Conservation (phyloP, 2,329 filamentous ascomycete species). For the Pseudogymnoascus sp. region DNA sequence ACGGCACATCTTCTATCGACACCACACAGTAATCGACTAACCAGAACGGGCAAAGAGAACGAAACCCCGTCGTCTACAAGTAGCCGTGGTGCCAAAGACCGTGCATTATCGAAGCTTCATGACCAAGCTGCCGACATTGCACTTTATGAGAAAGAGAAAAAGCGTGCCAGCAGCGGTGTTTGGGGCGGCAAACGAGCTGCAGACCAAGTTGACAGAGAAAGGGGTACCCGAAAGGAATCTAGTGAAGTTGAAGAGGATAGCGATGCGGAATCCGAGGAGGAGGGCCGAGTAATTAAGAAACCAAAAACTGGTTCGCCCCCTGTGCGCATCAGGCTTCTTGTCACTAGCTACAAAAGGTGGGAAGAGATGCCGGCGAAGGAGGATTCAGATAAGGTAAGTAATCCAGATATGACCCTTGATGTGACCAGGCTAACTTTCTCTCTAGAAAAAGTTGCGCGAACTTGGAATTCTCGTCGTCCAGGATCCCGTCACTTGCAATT, state of each 20-base stretch:
- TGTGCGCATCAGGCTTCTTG: slow-evolving; percentile 65
- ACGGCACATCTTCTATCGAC: slow-evolving; percentile 33
- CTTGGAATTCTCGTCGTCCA: slow-evolving; percentile 75
- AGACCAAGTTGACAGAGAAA: slow-evolving; percentile 48
- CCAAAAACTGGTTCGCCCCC: slow-evolving; percentile 55
- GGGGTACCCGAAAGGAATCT: slow-evolving; percentile 28
- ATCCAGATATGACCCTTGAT: slow-evolving; percentile 12
- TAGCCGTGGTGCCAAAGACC: slow-evolving; percentile 80
- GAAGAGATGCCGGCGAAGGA: slow-evolving; percentile 64
- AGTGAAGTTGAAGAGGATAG: slow-evolving; percentile 36
- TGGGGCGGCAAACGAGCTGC: slow-evolving; percentile 59
- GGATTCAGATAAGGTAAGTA: slow-evolving; percentile 68
- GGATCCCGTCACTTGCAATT: slow-evolving; percentile 69
- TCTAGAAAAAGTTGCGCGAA: slow-evolving; percentile 68
- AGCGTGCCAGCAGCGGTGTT: slow-evolving; percentile 51
- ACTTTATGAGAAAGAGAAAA: slow-evolving; percentile 88
- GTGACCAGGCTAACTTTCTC: neutral
- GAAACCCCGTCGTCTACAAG: slow-evolving; percentile 69
- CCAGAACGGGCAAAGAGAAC: slow-evolving; percentile 68
- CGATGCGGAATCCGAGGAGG: slow-evolving; percentile 41
- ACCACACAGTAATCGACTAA: slow-evolving; percentile 43
- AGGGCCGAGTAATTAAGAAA: slow-evolving; percentile 51
- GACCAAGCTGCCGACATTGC: slow-evolving; percentile 76
- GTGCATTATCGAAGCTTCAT: slow-evolving; percentile 70
- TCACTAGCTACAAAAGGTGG: slow-evolving; percentile 84